A percentile compares a stretch with the other conserved stretches of the same genome.
These are phyloP conservation scores for Hemileccinum impolitum DNA, from an alignment of 768 basidiomycete species.

Conservation along the genomic window DNA sequence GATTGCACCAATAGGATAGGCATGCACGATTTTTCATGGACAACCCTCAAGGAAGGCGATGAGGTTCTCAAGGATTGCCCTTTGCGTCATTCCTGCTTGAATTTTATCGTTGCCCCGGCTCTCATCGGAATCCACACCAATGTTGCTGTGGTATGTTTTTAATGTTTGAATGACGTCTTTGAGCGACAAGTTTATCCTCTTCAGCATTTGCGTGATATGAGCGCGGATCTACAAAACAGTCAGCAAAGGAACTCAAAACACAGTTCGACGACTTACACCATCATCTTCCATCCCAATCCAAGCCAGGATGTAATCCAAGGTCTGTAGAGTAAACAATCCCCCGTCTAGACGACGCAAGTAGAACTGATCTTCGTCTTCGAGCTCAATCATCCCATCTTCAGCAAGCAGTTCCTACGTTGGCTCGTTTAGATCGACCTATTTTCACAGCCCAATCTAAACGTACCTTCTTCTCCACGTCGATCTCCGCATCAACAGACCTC, in stretches of 20 bases:
- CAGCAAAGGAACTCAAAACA: neutral
- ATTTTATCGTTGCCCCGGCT: constrained; percentile 27
- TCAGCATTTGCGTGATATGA: constrained; percentile 75
- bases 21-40: constrained; percentile 10
- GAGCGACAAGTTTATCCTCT: constrained; percentile 66
- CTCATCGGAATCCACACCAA: constrained; percentile 48
- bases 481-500: constrained; percentile 57
- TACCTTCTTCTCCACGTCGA: constrained; percentile 68
- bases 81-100: constrained; percentile 49
- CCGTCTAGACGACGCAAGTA: constrained; percentile 87
- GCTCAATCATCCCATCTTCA: constrained; percentile 53
- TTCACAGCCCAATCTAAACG: constrained; percentile 8
- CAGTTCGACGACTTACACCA: constrained; percentile 56
- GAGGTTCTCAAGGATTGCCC: constrained; percentile 64
- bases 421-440: neutral
- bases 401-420: constrained; percentile 46
- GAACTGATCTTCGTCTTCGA: constrained; percentile 69
- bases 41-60: constrained; percentile 55
- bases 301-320: constrained; percentile 88
- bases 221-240: constrained; percentile 59
- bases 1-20: constrained; percentile 1
- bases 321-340: constrained; percentile 86
- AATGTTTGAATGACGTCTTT: constrained; percentile 70
- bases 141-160: constrained; percentile 66
- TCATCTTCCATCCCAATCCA: constrained; percentile 99